Percentiles rank a stretch among this genome's conserved stretches.
Evolutionary conservation across 108 stramenopile genomes (phyloP).

Genomic region (Cafeteria roenbergensis): DNA sequence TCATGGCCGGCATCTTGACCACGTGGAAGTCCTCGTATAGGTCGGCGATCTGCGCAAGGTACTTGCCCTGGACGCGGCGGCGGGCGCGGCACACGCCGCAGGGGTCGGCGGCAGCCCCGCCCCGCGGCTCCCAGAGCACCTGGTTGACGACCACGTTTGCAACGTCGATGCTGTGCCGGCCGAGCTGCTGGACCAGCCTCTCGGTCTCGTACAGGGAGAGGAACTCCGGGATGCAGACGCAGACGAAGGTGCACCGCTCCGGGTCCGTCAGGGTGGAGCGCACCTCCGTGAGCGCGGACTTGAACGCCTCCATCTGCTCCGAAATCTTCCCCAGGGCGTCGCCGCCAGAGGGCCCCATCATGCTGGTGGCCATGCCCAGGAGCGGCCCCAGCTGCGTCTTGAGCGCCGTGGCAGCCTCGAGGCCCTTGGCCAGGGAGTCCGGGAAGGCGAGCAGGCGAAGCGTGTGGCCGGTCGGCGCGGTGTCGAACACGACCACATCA

Average conservation of each 20-base stretch:
- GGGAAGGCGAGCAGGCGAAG: slow-evolving; percentile 84
- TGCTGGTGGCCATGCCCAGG: slow-evolving; percentile 75
- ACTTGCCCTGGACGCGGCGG: slow-evolving; percentile 97
- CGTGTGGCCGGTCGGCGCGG: slow-evolving; percentile 98
- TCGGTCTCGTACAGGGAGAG: slow-evolving; percentile 97
- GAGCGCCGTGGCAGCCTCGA: slow-evolving; percentile 86
- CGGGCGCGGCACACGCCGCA: slow-evolving; percentile 64
- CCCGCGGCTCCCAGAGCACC: slow-evolving; percentile 94
- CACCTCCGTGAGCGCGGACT: slow-evolving; percentile 30
- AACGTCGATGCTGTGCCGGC: slow-evolving; percentile 91
- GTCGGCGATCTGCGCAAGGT: slow-evolving; percentile 96
- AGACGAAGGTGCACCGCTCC: slow-evolving; percentile 88
- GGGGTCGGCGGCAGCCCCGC: slow-evolving; percentile 76
- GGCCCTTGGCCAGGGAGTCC: slow-evolving; percentile 83
- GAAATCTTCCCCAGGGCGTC: slow-evolving; percentile 64
- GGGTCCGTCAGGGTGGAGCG: slow-evolving; percentile 59
- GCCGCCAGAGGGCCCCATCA: slow-evolving; percentile 61
- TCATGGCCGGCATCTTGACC: slow-evolving; percentile 84
- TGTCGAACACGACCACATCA: slow-evolving; percentile 92
- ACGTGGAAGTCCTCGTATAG: slow-evolving; percentile 97
- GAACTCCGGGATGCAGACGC: slow-evolving; percentile 99
- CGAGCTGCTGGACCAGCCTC: slow-evolving; percentile 95
- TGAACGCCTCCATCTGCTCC: slow-evolving; percentile 70
- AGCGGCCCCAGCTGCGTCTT: slow-evolving; percentile 75
- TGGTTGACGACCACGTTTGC: slow-evolving; percentile 99